phyloP scores from a whole-genome alignment of 2,329 filamentous ascomycete genomes.

The Aspergillus clavatus region DNA sequence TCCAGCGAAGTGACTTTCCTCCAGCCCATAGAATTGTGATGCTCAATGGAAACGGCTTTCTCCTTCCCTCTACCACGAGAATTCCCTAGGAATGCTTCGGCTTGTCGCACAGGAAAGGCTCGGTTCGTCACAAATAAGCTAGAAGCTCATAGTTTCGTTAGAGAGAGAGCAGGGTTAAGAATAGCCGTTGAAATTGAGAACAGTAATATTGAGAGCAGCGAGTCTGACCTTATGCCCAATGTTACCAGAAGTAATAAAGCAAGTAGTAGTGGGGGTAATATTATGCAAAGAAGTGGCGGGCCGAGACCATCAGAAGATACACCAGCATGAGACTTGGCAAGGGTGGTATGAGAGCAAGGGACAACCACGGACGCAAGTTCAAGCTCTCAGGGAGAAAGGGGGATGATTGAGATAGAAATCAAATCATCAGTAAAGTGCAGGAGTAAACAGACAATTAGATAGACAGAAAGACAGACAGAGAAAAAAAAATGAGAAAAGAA shows the following conservation, averaged over 20 bases:
- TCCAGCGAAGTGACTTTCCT: slow-evolving; percentile 2
- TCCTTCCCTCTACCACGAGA: background rate
- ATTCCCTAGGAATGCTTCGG: background rate
- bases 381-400: background rate
- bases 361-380: background rate
- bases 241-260: background rate
- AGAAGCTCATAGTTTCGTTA: background rate
- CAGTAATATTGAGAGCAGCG: background rate
- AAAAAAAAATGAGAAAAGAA: too few relatives aligned
- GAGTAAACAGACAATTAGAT: too few relatives aligned
- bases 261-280: background rate
- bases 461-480: too few relatives aligned
- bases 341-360: background rate
- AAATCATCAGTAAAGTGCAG: too few relatives aligned
- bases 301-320: background rate
- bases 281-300: background rate
- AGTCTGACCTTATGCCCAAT: background rate
- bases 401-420: too few relatives aligned
- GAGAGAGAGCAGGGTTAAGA: background rate
- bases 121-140: background rate
- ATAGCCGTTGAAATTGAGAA: background rate
- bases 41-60: background rate
- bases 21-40: slow-evolving; percentile 6
- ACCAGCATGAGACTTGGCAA: background rate
- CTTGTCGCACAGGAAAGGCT: background rate